Conservation (phyloP, 169 alveolate species). For the Cyclospora cayetanensis region DNA sequence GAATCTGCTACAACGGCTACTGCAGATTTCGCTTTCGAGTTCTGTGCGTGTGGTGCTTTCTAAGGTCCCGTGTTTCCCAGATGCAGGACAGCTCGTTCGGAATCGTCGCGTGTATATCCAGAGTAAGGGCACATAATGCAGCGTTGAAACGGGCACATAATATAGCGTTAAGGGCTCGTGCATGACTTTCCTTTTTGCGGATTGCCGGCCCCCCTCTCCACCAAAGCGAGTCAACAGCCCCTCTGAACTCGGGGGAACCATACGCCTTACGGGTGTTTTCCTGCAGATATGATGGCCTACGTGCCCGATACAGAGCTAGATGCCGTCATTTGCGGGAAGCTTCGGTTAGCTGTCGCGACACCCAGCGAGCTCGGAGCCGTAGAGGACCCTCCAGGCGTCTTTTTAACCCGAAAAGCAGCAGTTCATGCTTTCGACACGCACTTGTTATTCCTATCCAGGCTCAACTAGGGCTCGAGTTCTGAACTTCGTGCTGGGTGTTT, state of each 20-base stretch:
- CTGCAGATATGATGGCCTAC: constrained; percentile 39
- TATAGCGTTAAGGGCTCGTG: too few relatives aligned
- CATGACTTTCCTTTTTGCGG: too few relatives aligned
- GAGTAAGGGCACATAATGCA: background rate
- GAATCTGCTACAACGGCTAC: too few relatives aligned
- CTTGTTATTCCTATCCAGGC: background rate
- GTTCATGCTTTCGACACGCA: background rate
- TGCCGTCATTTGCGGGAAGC: constrained; percentile 9
- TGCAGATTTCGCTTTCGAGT: too few relatives aligned
- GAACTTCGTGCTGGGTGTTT: background rate
- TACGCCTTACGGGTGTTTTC: background rate
- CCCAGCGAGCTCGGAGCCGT: background rate
- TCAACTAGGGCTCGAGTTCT: background rate
- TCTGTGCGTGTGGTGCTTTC: background rate
- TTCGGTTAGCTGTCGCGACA: background rate
- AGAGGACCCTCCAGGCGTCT: background rate
- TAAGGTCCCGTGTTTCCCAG: constrained; percentile 62
- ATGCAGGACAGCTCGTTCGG: constrained; percentile 43
- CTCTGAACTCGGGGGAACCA: too few relatives aligned
- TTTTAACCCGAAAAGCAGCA: background rate
- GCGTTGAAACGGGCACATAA: too few relatives aligned
- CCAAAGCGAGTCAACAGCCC: too few relatives aligned
- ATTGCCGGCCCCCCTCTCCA: too few relatives aligned
- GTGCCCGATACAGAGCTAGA: background rate
- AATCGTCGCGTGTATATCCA: constrained; percentile 57